These are phyloP conservation scores for Talaromyces sp. DNA, from an alignment of 2,329 filamentous ascomycete genomes.

Conservation along the genomic window DNA sequence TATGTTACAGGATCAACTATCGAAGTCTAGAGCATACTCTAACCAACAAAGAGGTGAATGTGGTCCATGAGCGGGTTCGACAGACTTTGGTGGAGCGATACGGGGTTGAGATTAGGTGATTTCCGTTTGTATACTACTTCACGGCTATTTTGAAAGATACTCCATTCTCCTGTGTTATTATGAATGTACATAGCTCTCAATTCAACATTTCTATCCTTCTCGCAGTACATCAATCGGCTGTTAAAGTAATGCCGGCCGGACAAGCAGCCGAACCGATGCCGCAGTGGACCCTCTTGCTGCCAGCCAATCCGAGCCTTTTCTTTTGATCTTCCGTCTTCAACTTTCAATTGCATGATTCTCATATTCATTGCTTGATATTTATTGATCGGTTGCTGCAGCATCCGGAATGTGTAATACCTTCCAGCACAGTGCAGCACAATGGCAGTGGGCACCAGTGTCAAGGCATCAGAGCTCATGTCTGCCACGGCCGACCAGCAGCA, in stretches of 20 bases:
- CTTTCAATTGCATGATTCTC: background rate
- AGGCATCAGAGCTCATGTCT: slow-evolving; percentile 7
- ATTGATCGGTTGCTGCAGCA: background rate
- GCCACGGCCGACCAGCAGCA: slow-evolving; percentile 1
- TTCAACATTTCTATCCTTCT: background rate
- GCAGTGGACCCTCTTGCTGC: slow-evolving; percentile 4
- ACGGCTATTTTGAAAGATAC: background rate
- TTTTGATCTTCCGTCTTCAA: too few relatives aligned
- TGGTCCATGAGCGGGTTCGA: slow-evolving; percentile 65
- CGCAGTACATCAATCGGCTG: background rate
- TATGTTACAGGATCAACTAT: slow-evolving; percentile 93
- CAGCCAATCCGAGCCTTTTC: background rate
- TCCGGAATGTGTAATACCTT: slow-evolving; percentile 11
- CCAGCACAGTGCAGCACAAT: slow-evolving; percentile 3
- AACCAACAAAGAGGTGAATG: slow-evolving; percentile 74
- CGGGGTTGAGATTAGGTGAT: slow-evolving; percentile 70
- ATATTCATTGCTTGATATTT: background rate
- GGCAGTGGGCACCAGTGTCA: slow-evolving; percentile 14
- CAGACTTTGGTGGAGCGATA: slow-evolving; percentile 62
- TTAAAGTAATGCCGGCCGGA: background rate
- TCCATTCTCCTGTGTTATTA: background rate
- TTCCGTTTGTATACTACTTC: background rate
- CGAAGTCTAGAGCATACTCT: slow-evolving; percentile 85
- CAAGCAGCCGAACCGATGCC: slow-evolving; percentile 2
- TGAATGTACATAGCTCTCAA: background rate